Evolutionary conservation across 345 rosid genomes (phyloP).

Genomic region (Citrus hindsii): DNA sequence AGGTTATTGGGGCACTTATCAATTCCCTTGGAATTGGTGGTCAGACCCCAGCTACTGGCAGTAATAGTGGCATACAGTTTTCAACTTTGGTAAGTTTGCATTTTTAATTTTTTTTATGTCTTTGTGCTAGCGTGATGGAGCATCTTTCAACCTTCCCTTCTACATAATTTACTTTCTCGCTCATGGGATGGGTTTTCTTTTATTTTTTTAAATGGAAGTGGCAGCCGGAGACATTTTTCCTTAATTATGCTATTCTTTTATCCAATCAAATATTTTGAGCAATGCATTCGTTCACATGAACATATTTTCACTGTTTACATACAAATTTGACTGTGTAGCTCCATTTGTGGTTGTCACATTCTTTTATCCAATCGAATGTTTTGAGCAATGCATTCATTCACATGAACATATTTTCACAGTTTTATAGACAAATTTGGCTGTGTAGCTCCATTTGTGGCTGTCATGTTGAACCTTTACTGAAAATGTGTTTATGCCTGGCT

Average conservation of each 20-base stretch:
- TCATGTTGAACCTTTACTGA: not conserved
- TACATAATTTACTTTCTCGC: not conserved
- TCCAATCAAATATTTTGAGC: not conserved
- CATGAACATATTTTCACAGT: not conserved
- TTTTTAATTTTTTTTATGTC: not conserved
- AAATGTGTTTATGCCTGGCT: not conserved
- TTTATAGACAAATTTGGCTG: not conserved
- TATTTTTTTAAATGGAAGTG: not conserved
- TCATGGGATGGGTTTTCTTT: not conserved
- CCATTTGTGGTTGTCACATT: not conserved
- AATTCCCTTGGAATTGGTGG: conserved; percentile 78
- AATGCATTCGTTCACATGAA: not conserved
- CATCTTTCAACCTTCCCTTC: not conserved
- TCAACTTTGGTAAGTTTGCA: conserved; percentile 45
- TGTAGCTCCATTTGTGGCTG: not conserved
- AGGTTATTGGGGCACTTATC: conserved; percentile 89
- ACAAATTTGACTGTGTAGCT: not conserved
- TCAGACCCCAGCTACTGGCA: conserved; percentile 32
- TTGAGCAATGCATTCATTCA: not conserved
- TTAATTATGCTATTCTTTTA: not conserved
- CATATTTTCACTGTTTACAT: not conserved
- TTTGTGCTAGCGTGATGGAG: not conserved
- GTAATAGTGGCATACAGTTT: conserved; percentile 42
- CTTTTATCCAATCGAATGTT: not conserved
- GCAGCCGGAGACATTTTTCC: not conserved